These are phyloP conservation scores for Haplosporangium gracile DNA, from an alignment of 192 early-diverging fungal species.

Conservation along the genomic window DNA sequence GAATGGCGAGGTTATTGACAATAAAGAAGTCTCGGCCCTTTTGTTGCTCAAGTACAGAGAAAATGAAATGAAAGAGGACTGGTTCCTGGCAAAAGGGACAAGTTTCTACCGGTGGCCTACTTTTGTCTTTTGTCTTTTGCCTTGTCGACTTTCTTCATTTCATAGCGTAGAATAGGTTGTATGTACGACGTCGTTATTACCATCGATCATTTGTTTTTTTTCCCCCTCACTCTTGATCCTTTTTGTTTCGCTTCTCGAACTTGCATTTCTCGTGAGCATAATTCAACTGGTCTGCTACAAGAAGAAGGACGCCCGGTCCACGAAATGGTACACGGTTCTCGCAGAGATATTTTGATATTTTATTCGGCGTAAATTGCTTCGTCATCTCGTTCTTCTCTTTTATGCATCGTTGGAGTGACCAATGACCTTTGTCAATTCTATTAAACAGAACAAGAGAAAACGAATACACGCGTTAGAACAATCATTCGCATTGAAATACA, in stretches of 20 bases:
- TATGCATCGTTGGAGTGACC: conserved; percentile 55
- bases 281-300: too few species aligned
- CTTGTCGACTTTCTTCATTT: not conserved
- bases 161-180: not conserved
- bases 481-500: not conserved
- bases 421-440: conserved; percentile 57
- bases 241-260: too few species aligned
- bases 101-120: conserved; percentile 13
- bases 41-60: not conserved
- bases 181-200: not conserved
- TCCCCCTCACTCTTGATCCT: not conserved
- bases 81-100: conserved; percentile 20
- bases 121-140: too few species aligned
- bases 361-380: not conserved
- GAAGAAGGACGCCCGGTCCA: too few species aligned
- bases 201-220: not conserved
- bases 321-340: too few species aligned
- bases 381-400: not conserved
- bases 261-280: too few species aligned
- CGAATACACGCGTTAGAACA: not conserved
- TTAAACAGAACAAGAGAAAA: not conserved
- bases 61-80: conserved; percentile 2
- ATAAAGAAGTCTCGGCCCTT: not conserved
- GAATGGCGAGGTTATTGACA: not conserved
- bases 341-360: conserved; percentile 15